Evolutionary conservation across 2,329 filamentous ascomycete genomes (phyloP).

Genomic region (Diaporthe humulicola): DNA sequence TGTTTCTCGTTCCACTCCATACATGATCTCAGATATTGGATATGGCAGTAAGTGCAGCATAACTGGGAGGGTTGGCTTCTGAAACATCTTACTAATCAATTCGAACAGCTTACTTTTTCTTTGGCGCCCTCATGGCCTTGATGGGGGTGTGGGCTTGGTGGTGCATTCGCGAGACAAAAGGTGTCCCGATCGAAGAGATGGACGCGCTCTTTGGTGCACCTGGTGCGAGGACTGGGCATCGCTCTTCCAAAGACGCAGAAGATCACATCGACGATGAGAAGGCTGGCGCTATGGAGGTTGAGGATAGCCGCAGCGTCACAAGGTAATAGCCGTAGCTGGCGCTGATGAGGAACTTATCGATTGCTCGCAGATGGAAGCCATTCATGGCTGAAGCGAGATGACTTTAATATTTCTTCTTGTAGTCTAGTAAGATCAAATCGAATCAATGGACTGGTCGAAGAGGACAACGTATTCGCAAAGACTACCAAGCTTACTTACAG

Average conservation of each 20-base stretch:
- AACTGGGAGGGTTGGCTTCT: not conserved
- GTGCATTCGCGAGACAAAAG: constrained; percentile 17
- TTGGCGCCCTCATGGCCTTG: constrained; percentile 6
- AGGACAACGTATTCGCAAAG: too few relatives aligned
- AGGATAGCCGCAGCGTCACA: not conserved
- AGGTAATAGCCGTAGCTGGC: not conserved
- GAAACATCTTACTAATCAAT: not conserved
- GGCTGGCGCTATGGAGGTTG: not conserved
- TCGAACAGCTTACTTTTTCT: constrained; percentile 13
- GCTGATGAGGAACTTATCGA: not conserved
- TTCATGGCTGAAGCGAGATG: too few relatives aligned
- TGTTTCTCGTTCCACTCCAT: constrained; percentile 14
- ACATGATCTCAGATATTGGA: constrained; percentile 21
- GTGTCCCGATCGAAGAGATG: constrained; percentile 23
- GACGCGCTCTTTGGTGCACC: constrained; percentile 24
- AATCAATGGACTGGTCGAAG: too few relatives aligned
- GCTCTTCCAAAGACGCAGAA: not conserved
- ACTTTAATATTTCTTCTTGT: too few relatives aligned
- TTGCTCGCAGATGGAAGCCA: too few relatives aligned
- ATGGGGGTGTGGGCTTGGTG: constrained; percentile 26
- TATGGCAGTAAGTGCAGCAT: constrained; percentile 3
- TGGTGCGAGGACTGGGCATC: not conserved
- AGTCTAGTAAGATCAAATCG: too few relatives aligned
- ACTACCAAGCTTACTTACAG: too few relatives aligned
- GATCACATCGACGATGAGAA: constrained; percentile 3